phyloP scores from a whole-genome alignment of 805 yeast genomes.

The Cyberlindnera suaveolens region DNA sequence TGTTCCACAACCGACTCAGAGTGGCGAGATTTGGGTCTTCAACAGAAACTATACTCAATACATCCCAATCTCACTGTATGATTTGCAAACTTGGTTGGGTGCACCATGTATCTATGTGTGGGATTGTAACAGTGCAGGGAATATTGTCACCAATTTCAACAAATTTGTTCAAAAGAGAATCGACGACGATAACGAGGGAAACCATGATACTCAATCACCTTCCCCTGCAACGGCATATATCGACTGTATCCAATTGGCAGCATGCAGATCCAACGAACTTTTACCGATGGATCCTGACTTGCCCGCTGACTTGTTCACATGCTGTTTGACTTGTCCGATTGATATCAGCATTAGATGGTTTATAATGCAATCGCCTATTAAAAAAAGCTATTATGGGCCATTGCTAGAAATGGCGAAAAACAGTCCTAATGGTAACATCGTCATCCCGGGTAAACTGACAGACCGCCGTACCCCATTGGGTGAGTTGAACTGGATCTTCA shows the following conservation, averaged over 20 bases:
- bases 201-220: conserved; percentile 35
- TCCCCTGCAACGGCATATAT: conserved; percentile 48
- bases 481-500: conserved; percentile 94
- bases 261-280: conserved; percentile 80
- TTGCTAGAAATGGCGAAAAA: conserved; percentile 30
- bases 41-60: conserved; percentile 96
- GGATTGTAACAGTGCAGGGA: conserved; percentile 93
- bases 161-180: conserved; percentile 85
- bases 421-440: conserved; percentile 36
- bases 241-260: conserved; percentile 90
- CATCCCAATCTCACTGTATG: conserved; percentile 93
- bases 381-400: conserved; percentile 35
- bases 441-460: conserved; percentile 84
- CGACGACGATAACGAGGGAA: conserved; percentile 70
- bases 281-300: conserved; percentile 90
- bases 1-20: conserved; percentile 92
- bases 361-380: conserved; percentile 72
- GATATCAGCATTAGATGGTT: conserved; percentile 92
- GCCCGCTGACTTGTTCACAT: conserved; percentile 94
- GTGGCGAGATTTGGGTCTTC: conserved; percentile 98
- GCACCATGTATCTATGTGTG: conserved; percentile 95
- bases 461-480: conserved; percentile 95
- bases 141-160: conserved; percentile 83
- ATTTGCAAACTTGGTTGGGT: conserved; percentile 94
- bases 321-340: conserved; percentile 92